Evolutionary conservation across 2,329 filamentous ascomycete species (phyloP).

Genomic region (Arthroderma uncinatum): DNA sequence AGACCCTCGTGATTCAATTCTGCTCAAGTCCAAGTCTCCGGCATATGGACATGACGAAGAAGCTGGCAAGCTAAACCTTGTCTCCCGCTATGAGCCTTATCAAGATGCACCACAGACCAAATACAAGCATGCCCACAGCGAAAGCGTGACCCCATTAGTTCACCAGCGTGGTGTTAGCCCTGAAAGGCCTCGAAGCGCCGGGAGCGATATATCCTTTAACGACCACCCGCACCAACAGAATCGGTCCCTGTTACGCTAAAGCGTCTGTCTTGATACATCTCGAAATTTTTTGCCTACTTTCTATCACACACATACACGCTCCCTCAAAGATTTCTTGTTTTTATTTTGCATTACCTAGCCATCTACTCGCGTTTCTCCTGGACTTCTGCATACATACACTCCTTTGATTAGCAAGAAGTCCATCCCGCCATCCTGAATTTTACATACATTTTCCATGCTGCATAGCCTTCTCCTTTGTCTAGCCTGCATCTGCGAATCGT

Average conservation of each 20-base stretch:
- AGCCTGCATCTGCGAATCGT: neutral
- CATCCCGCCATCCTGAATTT: neutral
- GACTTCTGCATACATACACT: neutral
- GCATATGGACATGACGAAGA: slow-evolving; percentile 18
- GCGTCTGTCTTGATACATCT: slow-evolving; percentile 21
- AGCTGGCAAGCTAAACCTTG: slow-evolving; percentile 33
- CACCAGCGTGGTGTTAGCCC: slow-evolving; percentile 5
- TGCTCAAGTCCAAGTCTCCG: slow-evolving; percentile 50
- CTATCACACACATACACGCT: neutral
- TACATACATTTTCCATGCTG: neutral
- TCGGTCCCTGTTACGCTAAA: slow-evolving; percentile 18
- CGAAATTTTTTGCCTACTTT: slow-evolving; percentile 23
- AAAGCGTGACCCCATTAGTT: slow-evolving; percentile 28
- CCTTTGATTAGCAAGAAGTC: slow-evolving; percentile 8
- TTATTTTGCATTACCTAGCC: neutral
- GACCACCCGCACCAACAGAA: slow-evolving; percentile 19
- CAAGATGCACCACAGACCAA: slow-evolving; percentile 21
- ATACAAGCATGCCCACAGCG: slow-evolving; percentile 20
- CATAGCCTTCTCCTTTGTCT: neutral
- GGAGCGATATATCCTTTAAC: slow-evolving; percentile 17
- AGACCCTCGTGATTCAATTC: slow-evolving; percentile 74
- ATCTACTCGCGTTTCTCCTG: neutral
- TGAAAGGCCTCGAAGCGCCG: neutral
- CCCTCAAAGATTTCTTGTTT: neutral
- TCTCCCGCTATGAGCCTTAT: slow-evolving; percentile 32